Evolutionary conservation across 176 grass and related monocot genomes (phyloP), one percentile per base, ranked within the genome.

Genomic region (Elaeis guineensis): DNA sequence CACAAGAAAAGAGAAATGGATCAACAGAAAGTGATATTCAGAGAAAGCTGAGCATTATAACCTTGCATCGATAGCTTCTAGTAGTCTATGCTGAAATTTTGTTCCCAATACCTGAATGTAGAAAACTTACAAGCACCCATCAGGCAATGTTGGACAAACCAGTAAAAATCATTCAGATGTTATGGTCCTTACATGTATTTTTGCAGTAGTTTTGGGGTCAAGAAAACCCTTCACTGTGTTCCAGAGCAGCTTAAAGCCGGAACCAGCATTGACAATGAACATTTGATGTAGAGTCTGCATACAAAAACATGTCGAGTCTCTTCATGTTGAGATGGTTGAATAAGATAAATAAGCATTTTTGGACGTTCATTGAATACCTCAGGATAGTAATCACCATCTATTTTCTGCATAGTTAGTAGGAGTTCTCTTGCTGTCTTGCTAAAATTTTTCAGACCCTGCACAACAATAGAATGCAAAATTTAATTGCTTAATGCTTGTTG

Each of bases 161-260:
- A 44, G 35, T 44, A 44, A 44, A 44, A 44, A 3, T 44, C 8
- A 14, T 44, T 44, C 35, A 44, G 35, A 44, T 12, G 35, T 44
- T 12, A 44, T 44, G 35, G 11, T 44, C 35, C 35, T 44, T 12
- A 97, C 92, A 82, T 97, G 87, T 75, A 97, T 97, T 66, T 97
- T 97, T 51, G 87, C 80, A 30, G 75, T 80, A 1, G 92, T 97
- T 83, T 88, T 97, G 17, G 84, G 87, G 69, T 97, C 92, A 44
- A 97, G 92, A 75, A 97, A 96, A 62, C 92, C 83, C 77, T 90
- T 96, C 21, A 97, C 87, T 6, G 92, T 80, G 76, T 80, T 97
- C 92, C 92, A 97, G 50, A 97, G 83, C 57, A 97, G 81, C 63
- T 86, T 97, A 63, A 97, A 97, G 52, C 92, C 92, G 70, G 55